Base-by-base conservation (phyloP, 352 stramenopile genomes). In the Pythium aquatile region DNA sequence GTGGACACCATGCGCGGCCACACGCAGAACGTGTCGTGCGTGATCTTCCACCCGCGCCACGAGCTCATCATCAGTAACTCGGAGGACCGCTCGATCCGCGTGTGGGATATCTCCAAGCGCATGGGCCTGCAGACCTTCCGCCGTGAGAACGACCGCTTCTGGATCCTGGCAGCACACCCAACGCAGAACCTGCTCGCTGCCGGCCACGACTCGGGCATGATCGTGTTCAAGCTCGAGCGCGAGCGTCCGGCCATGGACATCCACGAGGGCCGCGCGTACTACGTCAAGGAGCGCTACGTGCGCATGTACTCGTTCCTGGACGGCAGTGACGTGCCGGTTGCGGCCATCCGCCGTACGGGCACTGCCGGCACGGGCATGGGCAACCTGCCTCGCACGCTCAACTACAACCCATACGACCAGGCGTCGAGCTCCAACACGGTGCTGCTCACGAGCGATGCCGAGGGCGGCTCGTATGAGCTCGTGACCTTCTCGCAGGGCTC, bases 1-100 rank as follows among this genome's bases (percentile, higher is more conserved):
- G 98, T 99, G n/a, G 97, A 99, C 83, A 99, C 98, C 20, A 97
- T 99, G 79, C 91, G 97, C 28, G 98, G 98, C 51, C 98, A 99
- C 76, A 99, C 97, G 20, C 99, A 99, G 89, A 99, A 99, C 82
- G 98, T 99, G 16, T 98, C 91, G 55, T 99, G 97, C 65, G 98
- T 99, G 63, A 86, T 99, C 32, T 99, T 99, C 87, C 98, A 99
- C 77, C 98, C 97, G 14, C 98, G 98, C 52, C 91, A 99, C 63
- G 97, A 99, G 74, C 85, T 99, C 14, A 99, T 99, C 61, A 93
- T 99, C 32, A 98, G 88, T 70, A 99, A 99, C 87, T 98, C 92
- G 72, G 98, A 99, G 76, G 98, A 99, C 79, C 89, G 97, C 29
- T 98, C 90, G 58, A 99, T 99, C 79, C 95, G 98, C 51, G 97